Conservation (phyloP, 2,329 filamentous ascomycete species). For the Penicillium sclerotiorum region DNA sequence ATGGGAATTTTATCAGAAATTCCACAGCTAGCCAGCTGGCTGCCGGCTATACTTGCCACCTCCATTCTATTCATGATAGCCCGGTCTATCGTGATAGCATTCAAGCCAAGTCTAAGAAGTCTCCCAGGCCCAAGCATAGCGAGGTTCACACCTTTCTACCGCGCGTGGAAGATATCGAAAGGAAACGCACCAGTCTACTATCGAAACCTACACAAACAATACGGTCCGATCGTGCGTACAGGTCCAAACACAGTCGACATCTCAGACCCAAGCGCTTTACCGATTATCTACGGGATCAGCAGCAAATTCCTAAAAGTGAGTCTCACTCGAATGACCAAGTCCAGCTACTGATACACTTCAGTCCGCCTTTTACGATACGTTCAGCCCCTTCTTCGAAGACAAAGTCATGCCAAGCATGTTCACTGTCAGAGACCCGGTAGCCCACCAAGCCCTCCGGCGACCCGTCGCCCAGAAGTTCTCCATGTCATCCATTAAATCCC, state of each 20-base stretch:
- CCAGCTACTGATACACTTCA: neutral
- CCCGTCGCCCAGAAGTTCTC: slow-evolving; percentile 19
- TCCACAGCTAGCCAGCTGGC: neutral
- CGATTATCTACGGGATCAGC: neutral
- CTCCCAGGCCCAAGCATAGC: slow-evolving; percentile 11
- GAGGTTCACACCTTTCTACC: slow-evolving; percentile 9
- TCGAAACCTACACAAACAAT: slow-evolving; percentile 30
- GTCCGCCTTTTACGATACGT: slow-evolving; percentile 6
- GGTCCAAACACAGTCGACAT: slow-evolving; percentile 36
- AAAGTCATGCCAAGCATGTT: slow-evolving; percentile 29
- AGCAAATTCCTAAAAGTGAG: slow-evolving; percentile 20
- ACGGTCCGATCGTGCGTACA: slow-evolving; percentile 32
- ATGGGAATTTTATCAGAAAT: neutral
- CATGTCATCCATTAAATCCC: slow-evolving; percentile 9
- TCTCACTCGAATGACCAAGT: neutral
- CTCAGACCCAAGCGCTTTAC: slow-evolving; percentile 16
- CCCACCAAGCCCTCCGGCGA: slow-evolving; percentile 27
- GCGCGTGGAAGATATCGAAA: slow-evolving; percentile 7
- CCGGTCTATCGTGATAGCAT: neutral
- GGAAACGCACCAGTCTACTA: slow-evolving; percentile 9
- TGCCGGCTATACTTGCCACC: neutral
- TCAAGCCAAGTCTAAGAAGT: neutral
- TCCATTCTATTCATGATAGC: neutral
- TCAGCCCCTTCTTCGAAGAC: slow-evolving; percentile 6
- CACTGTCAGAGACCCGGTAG: slow-evolving; percentile 32